Base-by-base conservation (phyloP, 2,329 filamentous ascomycete species). In the Talaromyces verruculosus region DNA sequence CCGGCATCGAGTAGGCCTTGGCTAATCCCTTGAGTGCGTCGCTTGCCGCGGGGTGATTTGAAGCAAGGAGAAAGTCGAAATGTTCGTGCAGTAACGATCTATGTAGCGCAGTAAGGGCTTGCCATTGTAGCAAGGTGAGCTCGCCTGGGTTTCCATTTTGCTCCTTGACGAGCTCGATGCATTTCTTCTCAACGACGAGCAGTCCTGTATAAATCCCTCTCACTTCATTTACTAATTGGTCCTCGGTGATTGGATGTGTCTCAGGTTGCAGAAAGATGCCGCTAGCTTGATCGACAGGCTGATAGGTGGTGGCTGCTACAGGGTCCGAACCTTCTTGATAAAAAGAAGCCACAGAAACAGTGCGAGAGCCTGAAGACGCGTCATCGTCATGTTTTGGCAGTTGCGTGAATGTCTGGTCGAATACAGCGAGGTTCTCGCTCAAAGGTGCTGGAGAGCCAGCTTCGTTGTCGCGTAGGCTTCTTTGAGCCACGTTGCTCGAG, bases 1-100 rank as follows among this genome's bases (percentile, higher is more conserved):
- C 92, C 0, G 94, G 93, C 92, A 98, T 97, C 0, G 88, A 88
- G 71, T 97, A 97, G 68, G 95, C 95, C 0, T 85, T 84, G 0
- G 93, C 89, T 0, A 97, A 77, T 0, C 87, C 82, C 2, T 86
- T 84, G 0, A 98, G 75, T 0, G 89, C 87, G 0, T 84, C 83
- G 28, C 85, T 91, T 0, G 92, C 91, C 0, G 89, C 90, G 0
- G 92, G 93, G 72, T 98, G 93, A 70, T 97, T 93, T 0, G 88
- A 91, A 0, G 93, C 93, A 0, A 97, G 81, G 66, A 97, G 93
- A 72, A 94, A 94, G 68, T 94, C 91, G 66, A 93, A 90, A 65
- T 94, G 90, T 67, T 96, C 92, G 68, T 95, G 88, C 0, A 97
- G 79, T 0, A 96, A 75, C 0, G 92, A 95, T 0, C 91, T 83